A percentile compares a stretch with the other conserved stretches of the same genome.
Conservation (phyloP, 1,284 basidiomycete genomes). For the Cryptococcus neoformans region DNA sequence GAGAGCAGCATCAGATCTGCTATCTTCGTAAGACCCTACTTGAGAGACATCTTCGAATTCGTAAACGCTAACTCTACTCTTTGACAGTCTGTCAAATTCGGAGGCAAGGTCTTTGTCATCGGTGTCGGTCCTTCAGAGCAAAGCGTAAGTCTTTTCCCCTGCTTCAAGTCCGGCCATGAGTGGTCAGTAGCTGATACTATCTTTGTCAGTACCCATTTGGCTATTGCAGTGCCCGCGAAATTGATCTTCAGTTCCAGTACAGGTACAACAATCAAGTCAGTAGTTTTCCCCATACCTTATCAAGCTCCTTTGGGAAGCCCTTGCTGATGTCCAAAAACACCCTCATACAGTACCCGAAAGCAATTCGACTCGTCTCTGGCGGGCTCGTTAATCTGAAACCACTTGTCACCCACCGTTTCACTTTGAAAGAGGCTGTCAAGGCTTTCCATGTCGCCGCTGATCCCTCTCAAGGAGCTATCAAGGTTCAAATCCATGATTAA, state of each 20-base stretch:
- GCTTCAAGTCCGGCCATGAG: background rate
- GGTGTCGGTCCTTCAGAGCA: slow-evolving; percentile 54
- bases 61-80: background rate
- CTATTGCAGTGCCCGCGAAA: slow-evolving; percentile 54
- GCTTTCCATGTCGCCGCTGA: slow-evolving; percentile 64
- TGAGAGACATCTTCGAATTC: background rate
- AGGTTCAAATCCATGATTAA: slow-evolving; percentile 48
- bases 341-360: slow-evolving; percentile 61
- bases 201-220: slow-evolving; percentile 51
- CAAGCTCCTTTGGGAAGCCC: background rate
- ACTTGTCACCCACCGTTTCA: slow-evolving; percentile 79
- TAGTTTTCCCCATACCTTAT: background rate
- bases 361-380: slow-evolving; percentile 66
- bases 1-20: slow-evolving; percentile 84
- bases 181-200: background rate
- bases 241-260: slow-evolving; percentile 55
- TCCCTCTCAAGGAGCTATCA: slow-evolving; percentile 47
- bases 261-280: slow-evolving; percentile 50
- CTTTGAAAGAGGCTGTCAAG: slow-evolving; percentile 66
- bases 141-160: slow-evolving; percentile 24
- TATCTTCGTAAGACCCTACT: slow-evolving; percentile 56
- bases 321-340: slow-evolving; percentile 7
- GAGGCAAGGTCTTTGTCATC: slow-evolving; percentile 55
- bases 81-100: slow-evolving; percentile 49
- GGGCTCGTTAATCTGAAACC: slow-evolving; percentile 64